A percentile compares a stretch with the other conserved stretches of the same genome.
phyloP scores from a whole-genome alignment of 2,329 filamentous ascomycete species.

The Sporothrix phasma region DNA sequence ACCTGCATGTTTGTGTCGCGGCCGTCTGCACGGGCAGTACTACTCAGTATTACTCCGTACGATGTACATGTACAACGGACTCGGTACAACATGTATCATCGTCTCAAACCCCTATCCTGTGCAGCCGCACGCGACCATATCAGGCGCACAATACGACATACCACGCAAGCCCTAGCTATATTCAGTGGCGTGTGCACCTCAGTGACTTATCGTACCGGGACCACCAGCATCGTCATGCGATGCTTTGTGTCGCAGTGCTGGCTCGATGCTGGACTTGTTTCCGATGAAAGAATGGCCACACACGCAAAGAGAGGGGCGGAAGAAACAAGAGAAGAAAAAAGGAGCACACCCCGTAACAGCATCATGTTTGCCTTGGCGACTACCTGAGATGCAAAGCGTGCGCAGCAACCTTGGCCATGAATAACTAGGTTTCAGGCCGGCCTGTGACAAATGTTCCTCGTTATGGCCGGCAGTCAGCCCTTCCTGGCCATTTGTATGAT shows the following conservation, averaged over 20 bases:
- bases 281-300: neutral
- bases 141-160: neutral
- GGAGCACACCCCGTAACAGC: neutral
- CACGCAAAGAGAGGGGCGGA: neutral
- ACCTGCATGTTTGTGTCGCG: too few species aligned
- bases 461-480: neutral
- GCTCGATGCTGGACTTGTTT: neutral
- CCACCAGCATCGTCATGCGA: too few species aligned
- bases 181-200: too few species aligned
- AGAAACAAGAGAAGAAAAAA: neutral
- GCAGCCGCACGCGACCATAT: neutral
- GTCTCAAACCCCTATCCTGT: slow-evolving; percentile 1
- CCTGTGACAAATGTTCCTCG: too few species aligned
- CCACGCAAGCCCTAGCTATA: too few species aligned
- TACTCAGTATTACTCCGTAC: too few species aligned
- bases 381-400: neutral
- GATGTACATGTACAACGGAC: too few species aligned
- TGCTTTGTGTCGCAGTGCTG: neutral
- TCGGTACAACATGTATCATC: too few species aligned
- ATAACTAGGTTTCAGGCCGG: neutral
- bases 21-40: too few species aligned
- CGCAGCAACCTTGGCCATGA: neutral
- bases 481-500: neutral
- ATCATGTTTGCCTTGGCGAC: neutral
- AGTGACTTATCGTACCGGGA: too few species aligned